Evolutionary conservation across 2,329 filamentous ascomycete genomes (phyloP).

Genomic region (Ilyonectria sp.): DNA sequence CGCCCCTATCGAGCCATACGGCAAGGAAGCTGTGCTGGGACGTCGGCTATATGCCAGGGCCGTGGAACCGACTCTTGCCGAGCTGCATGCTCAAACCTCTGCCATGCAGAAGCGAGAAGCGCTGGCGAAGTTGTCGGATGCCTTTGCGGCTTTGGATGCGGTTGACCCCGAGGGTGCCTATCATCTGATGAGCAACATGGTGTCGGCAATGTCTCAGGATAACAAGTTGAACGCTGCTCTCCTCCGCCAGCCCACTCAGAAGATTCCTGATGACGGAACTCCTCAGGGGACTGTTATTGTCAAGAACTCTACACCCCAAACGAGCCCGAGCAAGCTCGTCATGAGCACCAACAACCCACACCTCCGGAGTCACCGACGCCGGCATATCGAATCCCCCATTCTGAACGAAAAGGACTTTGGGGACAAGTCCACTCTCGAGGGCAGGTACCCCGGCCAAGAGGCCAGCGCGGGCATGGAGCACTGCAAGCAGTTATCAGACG

Average conservation of each 20-base stretch:
- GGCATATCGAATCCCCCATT: constrained; percentile 65
- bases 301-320: constrained; percentile 64
- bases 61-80: constrained; percentile 86
- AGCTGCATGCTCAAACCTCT: constrained; percentile 86
- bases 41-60: constrained; percentile 85
- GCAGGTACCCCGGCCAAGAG: constrained; percentile 69
- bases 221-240: constrained; percentile 72
- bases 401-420: constrained; percentile 63
- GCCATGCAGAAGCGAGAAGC: constrained; percentile 81
- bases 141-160: constrained; percentile 86
- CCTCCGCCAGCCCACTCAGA: constrained; percentile 58
- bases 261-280: constrained; percentile 60
- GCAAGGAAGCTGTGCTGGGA: constrained; percentile 88
- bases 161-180: constrained; percentile 93
- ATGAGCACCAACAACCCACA: constrained; percentile 89
- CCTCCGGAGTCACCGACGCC: constrained; percentile 81
- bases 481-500: constrained; percentile 88
- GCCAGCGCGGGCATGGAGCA: constrained; percentile 87
- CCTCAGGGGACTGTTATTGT: constrained; percentile 72
- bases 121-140: constrained; percentile 85
- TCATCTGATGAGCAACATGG: constrained; percentile 83
- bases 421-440: constrained; percentile 64
- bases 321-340: constrained; percentile 76
- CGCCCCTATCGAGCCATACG: constrained; percentile 69
- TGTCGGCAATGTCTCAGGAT: constrained; percentile 81